Evolutionary conservation across 1,284 basidiomycete species (phyloP), one percentile per base, ranked within the genome.

Genomic region (Puccinia triticina): DNA sequence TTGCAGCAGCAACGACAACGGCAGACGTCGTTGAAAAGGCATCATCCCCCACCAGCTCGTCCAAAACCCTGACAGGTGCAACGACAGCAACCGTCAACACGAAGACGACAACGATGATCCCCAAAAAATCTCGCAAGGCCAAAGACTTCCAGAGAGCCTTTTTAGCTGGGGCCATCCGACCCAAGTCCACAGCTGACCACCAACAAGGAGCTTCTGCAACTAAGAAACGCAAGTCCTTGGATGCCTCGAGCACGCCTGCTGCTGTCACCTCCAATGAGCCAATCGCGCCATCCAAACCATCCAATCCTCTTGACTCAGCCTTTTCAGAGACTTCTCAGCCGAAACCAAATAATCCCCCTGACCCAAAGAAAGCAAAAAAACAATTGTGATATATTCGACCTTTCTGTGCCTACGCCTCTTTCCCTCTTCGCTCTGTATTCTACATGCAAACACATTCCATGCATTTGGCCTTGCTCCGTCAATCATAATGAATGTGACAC

Each of bases 141-240:
- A 80, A 80, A 40, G 77, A 80, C 61, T 80, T 72, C 29, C 77
- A 80, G 40, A 59, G 67, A 26, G 29, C 77, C 14, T 80, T 80
- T 48, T 34, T 80, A 29, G 77, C 77, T 40, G 66, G 66, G 32
- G 77, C 77, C 16, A 80, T 80, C 37, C 64, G 77, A 40, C 77
- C 77, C 21, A 69, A 57, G 50, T 46, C 64, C 43, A 71, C 43
- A 66, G 46, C 57, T n/a, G 46, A 48, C 40, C 50, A 48, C 40
- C 50, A 53, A 14, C 34, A 55, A 26, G 50, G 29, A 37, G 46
- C 34, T 16, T 57, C 72, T 55, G 21, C 43, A 7, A 32, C 77
- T 16, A 80, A 80, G 23, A 80, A 80, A 72, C 26, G 77, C 14
- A 80, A 80, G 43, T 80, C 77, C 50, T 80, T 53, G 26, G 67